phyloP scores from a whole-genome alignment of 441 rosid genomes.

The Croton laevigatus region DNA sequence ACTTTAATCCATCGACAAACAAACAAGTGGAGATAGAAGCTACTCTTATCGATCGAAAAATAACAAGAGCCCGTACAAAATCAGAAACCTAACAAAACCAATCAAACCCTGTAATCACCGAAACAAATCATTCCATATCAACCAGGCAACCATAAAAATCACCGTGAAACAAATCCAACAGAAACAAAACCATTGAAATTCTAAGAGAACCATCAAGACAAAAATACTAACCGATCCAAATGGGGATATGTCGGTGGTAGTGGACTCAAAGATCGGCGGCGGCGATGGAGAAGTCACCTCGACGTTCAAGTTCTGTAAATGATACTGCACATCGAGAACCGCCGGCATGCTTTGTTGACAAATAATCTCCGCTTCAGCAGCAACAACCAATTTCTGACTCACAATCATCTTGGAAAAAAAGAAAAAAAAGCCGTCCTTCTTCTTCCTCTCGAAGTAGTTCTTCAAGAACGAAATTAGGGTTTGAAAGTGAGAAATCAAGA shows the following conservation, averaged over 20 bases:
- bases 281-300: conserved; percentile 35
- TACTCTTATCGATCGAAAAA: background rate
- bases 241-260: conserved; percentile 34
- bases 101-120: background rate
- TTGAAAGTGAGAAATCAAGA: background rate
- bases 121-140: background rate
- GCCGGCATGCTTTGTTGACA: conserved; percentile 29
- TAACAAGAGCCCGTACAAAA: background rate
- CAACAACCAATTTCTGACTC: conserved; percentile 50
- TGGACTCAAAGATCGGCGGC: conserved; percentile 38
- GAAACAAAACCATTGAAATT: background rate
- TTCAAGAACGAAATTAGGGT: background rate
- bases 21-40: background rate
- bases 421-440: background rate
- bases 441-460: background rate
- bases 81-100: background rate
- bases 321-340: conserved; percentile 52
- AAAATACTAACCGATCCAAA: conserved; percentile 34
- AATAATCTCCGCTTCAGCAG: conserved; percentile 50
- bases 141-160: background rate
- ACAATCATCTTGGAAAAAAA: conserved; percentile 31
- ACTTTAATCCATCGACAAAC: background rate
- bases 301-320: conserved; percentile 43
- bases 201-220: background rate
- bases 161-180: background rate